Percentiles rank a stretch among this genome's conserved stretches.
phyloP scores from a whole-genome alignment of 2,329 filamentous ascomycete genomes.

The Verticillium tricorpus region DNA sequence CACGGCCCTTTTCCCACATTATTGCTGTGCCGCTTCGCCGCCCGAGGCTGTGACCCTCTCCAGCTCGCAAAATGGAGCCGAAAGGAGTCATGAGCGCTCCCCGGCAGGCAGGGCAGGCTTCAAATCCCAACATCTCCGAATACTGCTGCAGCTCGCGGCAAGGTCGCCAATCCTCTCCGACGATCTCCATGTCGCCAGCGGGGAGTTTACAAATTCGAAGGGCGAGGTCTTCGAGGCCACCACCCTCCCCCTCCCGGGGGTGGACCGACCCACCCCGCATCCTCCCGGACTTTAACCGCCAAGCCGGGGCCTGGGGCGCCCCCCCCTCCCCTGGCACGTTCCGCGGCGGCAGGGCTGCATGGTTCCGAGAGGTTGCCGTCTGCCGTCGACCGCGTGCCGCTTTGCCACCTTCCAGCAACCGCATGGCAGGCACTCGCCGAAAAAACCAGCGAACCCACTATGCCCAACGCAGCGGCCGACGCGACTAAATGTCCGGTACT shows the following conservation, averaged over 20 bases:
- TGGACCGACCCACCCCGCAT: not conserved
- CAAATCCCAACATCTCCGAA: no score
- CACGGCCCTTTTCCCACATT: not conserved
- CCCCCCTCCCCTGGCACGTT: not conserved
- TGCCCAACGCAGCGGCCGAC: not conserved
- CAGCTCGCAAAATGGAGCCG: not conserved
- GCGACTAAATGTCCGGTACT: not conserved
- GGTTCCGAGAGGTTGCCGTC: not conserved
- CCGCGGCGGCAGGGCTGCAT: not conserved
- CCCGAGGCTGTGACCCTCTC: not conserved
- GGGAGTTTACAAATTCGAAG: no score
- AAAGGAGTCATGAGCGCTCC: no score
- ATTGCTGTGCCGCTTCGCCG: not conserved
- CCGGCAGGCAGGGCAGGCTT: no score
- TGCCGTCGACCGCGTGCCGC: not conserved
- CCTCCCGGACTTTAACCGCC: not conserved
- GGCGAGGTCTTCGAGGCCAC: no score
- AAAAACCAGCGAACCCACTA: not conserved
- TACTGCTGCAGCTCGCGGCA: no score
- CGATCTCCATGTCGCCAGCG: no score
- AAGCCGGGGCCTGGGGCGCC: not conserved
- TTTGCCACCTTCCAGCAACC: not conserved
- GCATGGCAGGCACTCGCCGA: no score
- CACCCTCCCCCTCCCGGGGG: no score
- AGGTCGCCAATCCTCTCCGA: no score